phyloP scores from a whole-genome alignment of 345 rosid species.

The Sonneratia alba region DNA sequence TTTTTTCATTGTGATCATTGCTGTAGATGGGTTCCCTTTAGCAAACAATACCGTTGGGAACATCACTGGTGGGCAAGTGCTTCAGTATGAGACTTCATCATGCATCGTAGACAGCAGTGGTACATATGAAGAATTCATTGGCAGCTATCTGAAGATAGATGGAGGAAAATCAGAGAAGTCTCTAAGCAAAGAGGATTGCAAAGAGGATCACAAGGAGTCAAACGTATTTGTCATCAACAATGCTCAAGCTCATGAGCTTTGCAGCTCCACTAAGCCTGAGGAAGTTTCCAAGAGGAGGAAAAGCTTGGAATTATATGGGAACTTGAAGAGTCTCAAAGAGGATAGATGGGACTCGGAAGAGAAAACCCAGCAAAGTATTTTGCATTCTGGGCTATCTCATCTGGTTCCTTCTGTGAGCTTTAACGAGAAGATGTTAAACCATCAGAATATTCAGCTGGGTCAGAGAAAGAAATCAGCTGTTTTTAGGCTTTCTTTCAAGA shows the following conservation, averaged over 20 bases:
- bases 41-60: constrained; percentile 29
- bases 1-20: background rate
- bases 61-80: constrained; percentile 45
- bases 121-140: constrained; percentile 56
- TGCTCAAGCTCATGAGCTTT: constrained; percentile 17
- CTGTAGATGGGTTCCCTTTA: constrained; percentile 43
- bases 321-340: constrained; percentile 34
- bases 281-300: constrained; percentile 13
- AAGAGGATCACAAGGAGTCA: constrained; percentile 26
- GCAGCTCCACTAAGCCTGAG: constrained; percentile 16
- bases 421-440: constrained; percentile 22
- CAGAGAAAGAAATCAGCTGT: constrained; percentile 43
- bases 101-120: constrained; percentile 37
- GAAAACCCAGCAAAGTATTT: constrained; percentile 11
- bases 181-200: constrained; percentile 25
- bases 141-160: constrained; percentile 56
- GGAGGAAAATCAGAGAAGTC: constrained; percentile 20
- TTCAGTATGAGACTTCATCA: constrained; percentile 64
- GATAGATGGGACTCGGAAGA: constrained; percentile 22
- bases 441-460: constrained; percentile 14
- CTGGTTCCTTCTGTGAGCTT: constrained; percentile 38
- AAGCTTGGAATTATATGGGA: constrained; percentile 24
- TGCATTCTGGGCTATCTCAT: constrained; percentile 25
- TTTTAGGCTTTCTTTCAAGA: constrained; percentile 50
- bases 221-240: too few species aligned